Conservation (phyloP, 2,329 filamentous ascomycete genomes). For the Xylariaceae sp. region DNA sequence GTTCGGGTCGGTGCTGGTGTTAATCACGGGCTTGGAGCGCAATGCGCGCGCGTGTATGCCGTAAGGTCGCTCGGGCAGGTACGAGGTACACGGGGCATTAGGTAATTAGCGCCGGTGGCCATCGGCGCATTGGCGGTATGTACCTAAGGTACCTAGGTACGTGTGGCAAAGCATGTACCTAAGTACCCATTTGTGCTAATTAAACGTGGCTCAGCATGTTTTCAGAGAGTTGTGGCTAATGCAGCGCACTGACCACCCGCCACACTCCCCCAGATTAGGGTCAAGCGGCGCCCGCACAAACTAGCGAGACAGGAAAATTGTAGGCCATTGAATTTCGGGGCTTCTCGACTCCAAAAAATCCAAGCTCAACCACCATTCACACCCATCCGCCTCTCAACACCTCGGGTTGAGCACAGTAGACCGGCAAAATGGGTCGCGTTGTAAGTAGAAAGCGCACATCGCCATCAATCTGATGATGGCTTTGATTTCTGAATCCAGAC, state of each 20-base stretch:
- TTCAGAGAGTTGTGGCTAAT: conserved; percentile 4
- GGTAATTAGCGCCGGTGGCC: too few species aligned
- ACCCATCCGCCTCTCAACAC: conserved; percentile 25
- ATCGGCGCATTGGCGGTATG: too few species aligned
- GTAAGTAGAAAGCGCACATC: conserved; percentile 26
- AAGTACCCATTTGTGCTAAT: not conserved
- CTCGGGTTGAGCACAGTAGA: conserved; percentile 33
- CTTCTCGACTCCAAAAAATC: conserved; percentile 25
- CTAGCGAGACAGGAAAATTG: conserved; percentile 31
- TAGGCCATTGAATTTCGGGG: conserved; percentile 29
- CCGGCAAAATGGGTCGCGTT: conserved; percentile 36
- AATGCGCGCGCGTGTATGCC: not conserved
- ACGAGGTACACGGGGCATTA: not conserved
- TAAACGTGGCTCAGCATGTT: too few species aligned
- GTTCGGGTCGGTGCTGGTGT: not conserved
- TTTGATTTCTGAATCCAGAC: too few species aligned
- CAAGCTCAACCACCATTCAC: conserved; percentile 22
- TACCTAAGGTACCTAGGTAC: not conserved
- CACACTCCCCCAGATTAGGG: conserved; percentile 27
- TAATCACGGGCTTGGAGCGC: not conserved
- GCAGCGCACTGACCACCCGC: conserved; percentile 16
- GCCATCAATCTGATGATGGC: not conserved
- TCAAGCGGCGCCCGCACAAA: conserved; percentile 33
- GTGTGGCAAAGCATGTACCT: not conserved
- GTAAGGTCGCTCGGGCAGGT: not conserved